Conservation (phyloP, 2,329 filamentous ascomycete species). For the Xylaria hypoxylon region DNA sequence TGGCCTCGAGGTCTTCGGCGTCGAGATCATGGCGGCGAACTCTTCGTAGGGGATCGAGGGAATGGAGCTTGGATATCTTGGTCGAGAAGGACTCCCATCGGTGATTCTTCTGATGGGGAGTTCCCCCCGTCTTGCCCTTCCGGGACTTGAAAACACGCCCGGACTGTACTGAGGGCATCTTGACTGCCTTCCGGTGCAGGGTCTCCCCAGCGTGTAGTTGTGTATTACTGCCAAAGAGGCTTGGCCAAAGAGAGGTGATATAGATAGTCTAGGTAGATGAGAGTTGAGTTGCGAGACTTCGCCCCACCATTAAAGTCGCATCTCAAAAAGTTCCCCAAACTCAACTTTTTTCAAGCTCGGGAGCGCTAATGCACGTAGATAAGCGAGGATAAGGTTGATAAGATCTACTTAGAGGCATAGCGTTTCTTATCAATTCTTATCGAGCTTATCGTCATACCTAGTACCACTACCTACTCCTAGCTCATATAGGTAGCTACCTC, state of each 20-base stretch:
- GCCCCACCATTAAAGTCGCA: slow-evolving; percentile 43
- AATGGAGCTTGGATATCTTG: slow-evolving; percentile 89
- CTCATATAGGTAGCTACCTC: neutral
- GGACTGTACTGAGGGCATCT: slow-evolving; percentile 71
- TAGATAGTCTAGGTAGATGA: neutral
- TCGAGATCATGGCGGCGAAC: slow-evolving; percentile 88
- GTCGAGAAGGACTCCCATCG: slow-evolving; percentile 91
- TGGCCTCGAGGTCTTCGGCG: slow-evolving; percentile 77
- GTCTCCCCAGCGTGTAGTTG: slow-evolving; percentile 29
- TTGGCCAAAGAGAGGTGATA: neutral
- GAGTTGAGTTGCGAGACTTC: slow-evolving; percentile 12
- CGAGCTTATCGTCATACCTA: slow-evolving; percentile 7
- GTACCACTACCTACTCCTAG: no score
- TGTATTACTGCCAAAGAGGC: slow-evolving; percentile 27
- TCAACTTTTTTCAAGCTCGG: slow-evolving; percentile 46
- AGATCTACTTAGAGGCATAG: neutral
- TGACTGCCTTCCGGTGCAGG: slow-evolving; percentile 50
- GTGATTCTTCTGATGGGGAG: slow-evolving; percentile 83
- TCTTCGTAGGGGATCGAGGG: slow-evolving; percentile 89
- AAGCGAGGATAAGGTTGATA: slow-evolving; percentile 35
- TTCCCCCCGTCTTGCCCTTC: slow-evolving; percentile 74
- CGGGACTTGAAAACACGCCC: slow-evolving; percentile 76
- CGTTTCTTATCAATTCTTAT: slow-evolving; percentile 15
- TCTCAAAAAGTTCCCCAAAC: slow-evolving; percentile 28
- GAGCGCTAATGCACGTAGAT: slow-evolving; percentile 42